These are phyloP conservation scores for Agaricus blazei DNA, from an alignment of 768 basidiomycete species.

Conservation along the genomic window DNA sequence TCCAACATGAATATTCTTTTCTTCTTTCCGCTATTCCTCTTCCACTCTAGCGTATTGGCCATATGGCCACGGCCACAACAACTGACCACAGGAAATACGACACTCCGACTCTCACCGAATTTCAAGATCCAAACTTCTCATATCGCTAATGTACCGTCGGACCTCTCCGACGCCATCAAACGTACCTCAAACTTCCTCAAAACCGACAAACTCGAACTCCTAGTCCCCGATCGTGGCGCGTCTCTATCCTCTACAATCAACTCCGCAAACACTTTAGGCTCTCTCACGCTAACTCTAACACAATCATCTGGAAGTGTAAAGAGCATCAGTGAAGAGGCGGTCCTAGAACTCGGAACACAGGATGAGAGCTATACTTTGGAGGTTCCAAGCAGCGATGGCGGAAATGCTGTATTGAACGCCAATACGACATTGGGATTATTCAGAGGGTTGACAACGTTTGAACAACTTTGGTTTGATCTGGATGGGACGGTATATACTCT, in stretches of 20 bases:
- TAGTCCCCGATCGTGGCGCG: constrained; percentile 58
- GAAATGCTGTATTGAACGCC: constrained; percentile 48
- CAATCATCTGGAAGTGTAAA: constrained; percentile 21
- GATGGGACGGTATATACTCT: constrained; percentile 49
- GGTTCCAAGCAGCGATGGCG: constrained; percentile 49
- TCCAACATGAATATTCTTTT: constrained; percentile 6
- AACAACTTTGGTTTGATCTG: constrained; percentile 60
- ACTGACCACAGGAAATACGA: constrained; percentile 33
- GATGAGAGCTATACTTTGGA: constrained; percentile 57
- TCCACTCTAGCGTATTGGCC: constrained; percentile 19
- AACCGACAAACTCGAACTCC: constrained; percentile 53
- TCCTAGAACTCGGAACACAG: constrained; percentile 43
- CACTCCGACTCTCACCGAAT: constrained; percentile 28
- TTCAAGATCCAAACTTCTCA: constrained; percentile 40
- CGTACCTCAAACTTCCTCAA: constrained; percentile 39
- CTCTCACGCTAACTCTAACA: constrained; percentile 41
- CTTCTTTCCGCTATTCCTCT: constrained; percentile 16
- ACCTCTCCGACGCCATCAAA: constrained; percentile 50
- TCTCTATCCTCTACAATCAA: constrained; percentile 36
- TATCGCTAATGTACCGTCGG: constrained; percentile 40
- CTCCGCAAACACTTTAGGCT: constrained; percentile 35
- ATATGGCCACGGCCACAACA: constrained; percentile 39
- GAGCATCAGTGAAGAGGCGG: constrained; percentile 52
- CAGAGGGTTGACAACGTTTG: constrained; percentile 72
- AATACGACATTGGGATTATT: constrained; percentile 65